Evolutionary conservation across 164 flowering plant species (phyloP), one percentile per base, ranked within the genome.

Genomic region (Berberis thunbergii): DNA sequence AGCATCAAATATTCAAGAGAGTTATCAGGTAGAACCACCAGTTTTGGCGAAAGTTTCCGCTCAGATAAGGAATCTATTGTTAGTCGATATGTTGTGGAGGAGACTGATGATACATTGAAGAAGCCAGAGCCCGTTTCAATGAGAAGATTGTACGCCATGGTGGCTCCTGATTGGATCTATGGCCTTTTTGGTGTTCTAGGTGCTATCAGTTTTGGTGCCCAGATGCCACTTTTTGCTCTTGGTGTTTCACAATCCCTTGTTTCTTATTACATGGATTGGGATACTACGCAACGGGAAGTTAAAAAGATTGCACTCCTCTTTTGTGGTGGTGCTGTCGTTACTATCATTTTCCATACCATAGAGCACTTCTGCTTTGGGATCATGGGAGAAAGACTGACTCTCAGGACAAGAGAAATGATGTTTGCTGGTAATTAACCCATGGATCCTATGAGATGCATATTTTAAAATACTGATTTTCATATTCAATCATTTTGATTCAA

Each of bases 191-290:
- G 97, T 45, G 79, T 84, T 56, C 59, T 87, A 1, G 69, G 91
- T 63, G 92, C 93, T 1, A 65, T 87, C 8, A 67, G 83, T 52
- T 80, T 86, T 4, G 98, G 98, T 64, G 81, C 98, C n/a, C 89
- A 82, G 65, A 88, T 94, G 95, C 98, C 98, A 3, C 84, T 94
- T 41, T 91, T 91, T 64, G 97, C 98, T 38, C 95, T 94, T 39
- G 98, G 98, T 1, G 86, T 94, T 50, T 80, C 91, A 48, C 86
- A 94, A 54, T 96, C 97, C 60, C 89, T 94, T 41, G 96, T 94
- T 13, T 69, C 97, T 41, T 91, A 71, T 63, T 94, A 94, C 82
- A 83, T 84, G 87, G 96, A 81, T 44, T 94, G 98, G 98, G 97
- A 87, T 7, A 85, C 92, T 13, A 88, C 96, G 41, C 66, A 66